Conservation (phyloP, 129 eudicot species). For the Pulicaria dysenterica region DNA sequence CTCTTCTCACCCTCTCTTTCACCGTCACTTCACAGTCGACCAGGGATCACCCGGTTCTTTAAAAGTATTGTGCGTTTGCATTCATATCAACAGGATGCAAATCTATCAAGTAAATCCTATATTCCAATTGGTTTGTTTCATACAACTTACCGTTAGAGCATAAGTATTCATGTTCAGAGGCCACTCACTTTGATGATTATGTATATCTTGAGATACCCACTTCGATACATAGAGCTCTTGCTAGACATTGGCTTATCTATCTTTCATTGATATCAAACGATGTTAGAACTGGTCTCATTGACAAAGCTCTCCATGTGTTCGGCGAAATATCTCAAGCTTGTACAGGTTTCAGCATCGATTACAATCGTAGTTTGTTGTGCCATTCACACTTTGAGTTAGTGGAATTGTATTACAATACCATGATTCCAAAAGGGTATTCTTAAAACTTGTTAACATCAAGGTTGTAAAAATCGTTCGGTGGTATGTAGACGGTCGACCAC, state of each 20-base stretch:
- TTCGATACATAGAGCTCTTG: conserved; percentile 73
- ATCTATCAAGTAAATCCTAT: conserved; percentile 7
- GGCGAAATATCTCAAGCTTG: conserved; percentile 86
- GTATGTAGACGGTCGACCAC: no score
- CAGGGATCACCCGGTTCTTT: conserved; percentile 26
- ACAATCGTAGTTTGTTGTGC: conserved; percentile 63
- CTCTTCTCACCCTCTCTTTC: conserved; percentile 32
- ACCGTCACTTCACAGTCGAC: conserved; percentile 41
- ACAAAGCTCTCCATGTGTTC: conserved; percentile 75
- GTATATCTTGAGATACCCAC: conserved; percentile 47
- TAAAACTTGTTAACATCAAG: conserved; percentile 78
- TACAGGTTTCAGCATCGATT: conserved; percentile 77
- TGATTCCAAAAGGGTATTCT: conserved; percentile 78
- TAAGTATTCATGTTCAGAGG: conserved; percentile 29
- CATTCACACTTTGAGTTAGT: conserved; percentile 70
- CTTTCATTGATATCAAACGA: conserved; percentile 58
- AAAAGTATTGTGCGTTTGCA: not conserved
- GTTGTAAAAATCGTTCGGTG: no score
- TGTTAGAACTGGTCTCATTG: conserved; percentile 69
- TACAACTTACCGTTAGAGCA: not conserved
- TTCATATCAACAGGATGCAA: not conserved
- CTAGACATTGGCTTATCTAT: conserved; percentile 58
- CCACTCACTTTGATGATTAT: conserved; percentile 48
- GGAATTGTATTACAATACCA: conserved; percentile 55
- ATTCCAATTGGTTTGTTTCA: conserved; percentile 9